Evolutionary conservation across 768 basidiomycete genomes (phyloP).

Genomic region (Boletellus ananiceps): DNA sequence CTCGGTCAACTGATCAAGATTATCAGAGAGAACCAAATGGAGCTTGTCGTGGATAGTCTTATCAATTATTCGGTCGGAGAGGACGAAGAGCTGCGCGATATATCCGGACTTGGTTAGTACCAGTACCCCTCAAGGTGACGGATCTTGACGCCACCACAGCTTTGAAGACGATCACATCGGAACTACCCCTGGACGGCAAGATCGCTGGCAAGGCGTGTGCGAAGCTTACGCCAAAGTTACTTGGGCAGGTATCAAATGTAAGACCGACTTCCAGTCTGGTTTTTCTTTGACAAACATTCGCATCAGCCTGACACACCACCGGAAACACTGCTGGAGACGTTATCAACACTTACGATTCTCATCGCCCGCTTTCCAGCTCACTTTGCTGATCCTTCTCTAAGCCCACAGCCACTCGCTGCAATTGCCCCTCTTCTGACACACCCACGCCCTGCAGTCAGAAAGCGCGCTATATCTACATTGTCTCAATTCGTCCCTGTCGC

Average conservation of each 20-base stretch:
- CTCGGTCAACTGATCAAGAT: constrained; percentile 89
- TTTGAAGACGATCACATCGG: constrained; percentile 90
- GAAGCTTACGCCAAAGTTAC: constrained; percentile 79
- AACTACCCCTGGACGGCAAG: constrained; percentile 78
- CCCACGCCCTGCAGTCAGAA: constrained; percentile 80
- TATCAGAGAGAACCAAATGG: constrained; percentile 77
- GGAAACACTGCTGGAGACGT: constrained; percentile 77
- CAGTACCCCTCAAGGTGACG: background rate
- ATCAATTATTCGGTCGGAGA: constrained; percentile 80
- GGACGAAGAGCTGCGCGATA: constrained; percentile 92
- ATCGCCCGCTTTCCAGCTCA: constrained; percentile 79
- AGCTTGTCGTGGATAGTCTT: constrained; percentile 83
- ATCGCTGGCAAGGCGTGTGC: constrained; percentile 76
- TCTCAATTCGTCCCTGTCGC: constrained; percentile 81
- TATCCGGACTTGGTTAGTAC: constrained; percentile 77
- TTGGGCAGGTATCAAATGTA: constrained; percentile 76
- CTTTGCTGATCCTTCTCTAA: constrained; percentile 48
- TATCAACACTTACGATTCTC: constrained; percentile 83
- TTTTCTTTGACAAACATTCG: constrained; percentile 6
- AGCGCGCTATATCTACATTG: constrained; percentile 83
- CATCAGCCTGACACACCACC: constrained; percentile 62
- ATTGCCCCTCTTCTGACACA: constrained; percentile 73
- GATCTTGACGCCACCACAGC: constrained; percentile 43
- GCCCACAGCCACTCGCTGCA: constrained; percentile 58
- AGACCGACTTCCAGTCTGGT: constrained; percentile 11